Evolutionary conservation across 768 basidiomycete genomes (phyloP).

Genomic region (Hygrophoropsis aurantiaca): DNA sequence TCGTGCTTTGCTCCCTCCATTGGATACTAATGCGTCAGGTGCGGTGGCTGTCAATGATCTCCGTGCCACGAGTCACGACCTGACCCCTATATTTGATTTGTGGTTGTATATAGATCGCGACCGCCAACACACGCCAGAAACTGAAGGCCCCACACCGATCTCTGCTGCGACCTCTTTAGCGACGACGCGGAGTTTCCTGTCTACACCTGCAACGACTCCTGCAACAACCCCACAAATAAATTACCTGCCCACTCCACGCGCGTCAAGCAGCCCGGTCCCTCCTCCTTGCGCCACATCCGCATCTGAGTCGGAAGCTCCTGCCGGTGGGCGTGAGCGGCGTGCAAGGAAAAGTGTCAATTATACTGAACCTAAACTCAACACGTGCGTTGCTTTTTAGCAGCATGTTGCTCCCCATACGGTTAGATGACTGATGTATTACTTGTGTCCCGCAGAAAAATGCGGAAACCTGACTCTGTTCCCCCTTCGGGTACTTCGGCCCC

Average conservation of each 20-base stretch:
- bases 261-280: conserved; percentile 45
- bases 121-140: conserved; percentile 36
- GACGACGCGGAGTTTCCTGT: conserved; percentile 39
- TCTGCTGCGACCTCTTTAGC: conserved; percentile 35
- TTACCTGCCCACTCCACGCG: conserved; percentile 50
- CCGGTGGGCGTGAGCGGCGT: conserved; percentile 48
- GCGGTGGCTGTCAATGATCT: conserved; percentile 6
- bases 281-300: conserved; percentile 32
- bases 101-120: conserved; percentile 30
- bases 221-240: conserved; percentile 31
- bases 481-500: conserved; percentile 16
- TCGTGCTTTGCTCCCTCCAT: conserved; percentile 31
- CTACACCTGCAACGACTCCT: conserved; percentile 46
- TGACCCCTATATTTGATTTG: conserved; percentile 8
- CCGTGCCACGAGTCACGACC: conserved; percentile 2
- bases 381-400: conserved; percentile 46
- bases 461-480: conserved; percentile 60
- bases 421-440: not conserved
- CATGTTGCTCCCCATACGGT: conserved; percentile 1
- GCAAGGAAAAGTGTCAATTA: conserved; percentile 82
- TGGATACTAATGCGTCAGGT: conserved; percentile 40
- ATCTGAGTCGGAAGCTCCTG: conserved; percentile 30
- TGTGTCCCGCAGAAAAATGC: conserved; percentile 69
- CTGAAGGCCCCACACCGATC: conserved; percentile 28
- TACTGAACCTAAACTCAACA: conserved; percentile 85